Percentiles rank a stretch among this genome's conserved stretches.
These are phyloP conservation scores for Hypomyces perniciosus DNA, from an alignment of 2,329 filamentous ascomycete species.

Conservation along the genomic window DNA sequence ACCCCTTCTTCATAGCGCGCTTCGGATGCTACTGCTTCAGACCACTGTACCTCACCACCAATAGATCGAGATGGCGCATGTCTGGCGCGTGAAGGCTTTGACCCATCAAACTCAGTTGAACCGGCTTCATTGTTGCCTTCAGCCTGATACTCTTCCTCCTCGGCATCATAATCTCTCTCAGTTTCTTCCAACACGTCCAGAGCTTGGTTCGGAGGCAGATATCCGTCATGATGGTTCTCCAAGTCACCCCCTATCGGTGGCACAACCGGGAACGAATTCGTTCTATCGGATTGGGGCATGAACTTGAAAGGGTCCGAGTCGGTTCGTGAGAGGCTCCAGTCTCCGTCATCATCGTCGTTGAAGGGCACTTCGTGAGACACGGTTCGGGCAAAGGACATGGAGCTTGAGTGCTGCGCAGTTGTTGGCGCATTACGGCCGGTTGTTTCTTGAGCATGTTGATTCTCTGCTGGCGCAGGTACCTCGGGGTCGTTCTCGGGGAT, in stretches of 20 bases:
- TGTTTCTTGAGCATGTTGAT: slow-evolving; percentile 7
- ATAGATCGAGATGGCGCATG: slow-evolving; percentile 31
- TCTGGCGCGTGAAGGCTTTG: slow-evolving; percentile 15
- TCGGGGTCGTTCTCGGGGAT: not conserved
- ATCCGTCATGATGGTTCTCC: slow-evolving; percentile 28
- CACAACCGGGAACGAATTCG: slow-evolving; percentile 58
- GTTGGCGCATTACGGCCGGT: not conserved
- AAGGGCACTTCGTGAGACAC: slow-evolving; percentile 58
- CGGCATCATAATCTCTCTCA: slow-evolving; percentile 42
- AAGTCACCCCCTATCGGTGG: slow-evolving; percentile 33
- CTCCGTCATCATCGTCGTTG: slow-evolving; percentile 52
- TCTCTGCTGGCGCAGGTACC: not conserved
- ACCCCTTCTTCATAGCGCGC: slow-evolving; percentile 65
- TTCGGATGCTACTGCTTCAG: slow-evolving; percentile 41
- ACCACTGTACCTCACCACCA: slow-evolving; percentile 37
- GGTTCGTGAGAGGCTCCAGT: slow-evolving; percentile 48
- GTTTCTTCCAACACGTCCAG: slow-evolving; percentile 48
- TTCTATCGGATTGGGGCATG: slow-evolving; percentile 51
- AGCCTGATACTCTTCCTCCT: slow-evolving; percentile 31
- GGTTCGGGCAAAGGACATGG: slow-evolving; percentile 58
- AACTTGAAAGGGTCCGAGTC: slow-evolving; percentile 50
- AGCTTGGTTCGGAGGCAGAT: slow-evolving; percentile 44
- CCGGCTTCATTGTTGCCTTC: slow-evolving; percentile 11
- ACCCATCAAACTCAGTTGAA: slow-evolving; percentile 10
- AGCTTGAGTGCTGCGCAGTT: slow-evolving; percentile 50